Percentiles rank a stretch among this genome's conserved stretches.
These are phyloP conservation scores for Rubia occidens DNA, from an alignment of 305 asterid genomes.

Conservation along the genomic window DNA sequence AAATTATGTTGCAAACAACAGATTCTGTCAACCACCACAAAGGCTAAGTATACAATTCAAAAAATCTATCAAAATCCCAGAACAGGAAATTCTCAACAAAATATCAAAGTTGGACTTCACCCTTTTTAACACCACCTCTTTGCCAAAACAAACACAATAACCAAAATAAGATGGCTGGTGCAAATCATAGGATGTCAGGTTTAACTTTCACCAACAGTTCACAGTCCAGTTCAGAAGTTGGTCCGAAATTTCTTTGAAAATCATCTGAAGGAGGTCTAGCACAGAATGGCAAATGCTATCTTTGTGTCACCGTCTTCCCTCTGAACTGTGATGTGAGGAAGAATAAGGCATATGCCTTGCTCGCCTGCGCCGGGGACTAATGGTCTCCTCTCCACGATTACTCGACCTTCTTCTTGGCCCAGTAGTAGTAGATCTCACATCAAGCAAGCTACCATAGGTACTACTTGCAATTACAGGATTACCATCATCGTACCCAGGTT, in stretches of 20 bases:
- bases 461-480: not conserved
- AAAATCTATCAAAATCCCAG: too few relatives aligned
- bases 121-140: too few relatives aligned
- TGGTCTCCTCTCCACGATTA: slow-evolving; percentile 12
- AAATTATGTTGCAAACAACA: too few relatives aligned
- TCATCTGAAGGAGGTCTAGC: not conserved
- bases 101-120: too few relatives aligned
- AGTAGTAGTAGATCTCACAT: slow-evolving; percentile 4
- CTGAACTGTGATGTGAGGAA: not conserved
- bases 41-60: too few relatives aligned
- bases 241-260: not conserved
- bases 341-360: not conserved
- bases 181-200: not conserved
- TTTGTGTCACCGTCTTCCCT: not conserved
- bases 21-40: too few relatives aligned
- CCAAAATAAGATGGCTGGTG: not conserved
- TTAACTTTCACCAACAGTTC: not conserved
- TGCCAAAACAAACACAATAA: not conserved
- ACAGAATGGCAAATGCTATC: not conserved
- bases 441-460: not conserved
- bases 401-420: slow-evolving; percentile 17
- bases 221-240: not conserved
- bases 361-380: slow-evolving; percentile 10
- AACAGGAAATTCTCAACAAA: too few relatives aligned
- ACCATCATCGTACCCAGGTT: not conserved